Conservation (phyloP, 108 stramenopile genomes). For the Mediolabrus comicus region DNA sequence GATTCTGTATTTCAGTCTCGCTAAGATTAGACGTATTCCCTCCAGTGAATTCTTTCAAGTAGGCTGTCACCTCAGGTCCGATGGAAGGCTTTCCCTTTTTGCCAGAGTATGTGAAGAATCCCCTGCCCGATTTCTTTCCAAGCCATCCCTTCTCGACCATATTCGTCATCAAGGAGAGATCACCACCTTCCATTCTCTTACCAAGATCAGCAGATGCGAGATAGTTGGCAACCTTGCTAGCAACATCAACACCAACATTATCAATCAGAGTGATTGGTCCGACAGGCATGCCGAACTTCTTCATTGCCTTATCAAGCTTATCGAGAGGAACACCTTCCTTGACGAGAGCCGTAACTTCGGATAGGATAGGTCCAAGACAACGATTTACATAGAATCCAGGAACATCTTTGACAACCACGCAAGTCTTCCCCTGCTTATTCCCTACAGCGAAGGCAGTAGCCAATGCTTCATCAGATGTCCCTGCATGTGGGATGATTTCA, state of each 20-base stretch:
- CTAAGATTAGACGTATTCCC: slow-evolving; percentile 59
- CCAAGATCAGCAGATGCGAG: slow-evolving; percentile 94
- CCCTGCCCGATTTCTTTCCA: slow-evolving; percentile 95
- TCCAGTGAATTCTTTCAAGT: slow-evolving; percentile 66
- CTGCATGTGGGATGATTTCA: slow-evolving; percentile 97
- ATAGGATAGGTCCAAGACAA: slow-evolving; percentile 96
- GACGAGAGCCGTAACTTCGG: slow-evolving; percentile 84
- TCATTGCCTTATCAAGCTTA: slow-evolving; percentile 89
- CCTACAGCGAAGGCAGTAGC: slow-evolving; percentile 96
- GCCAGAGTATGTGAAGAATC: slow-evolving; percentile 94
- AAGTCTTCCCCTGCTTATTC: slow-evolving; percentile 98
- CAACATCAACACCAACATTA: slow-evolving; percentile 94
- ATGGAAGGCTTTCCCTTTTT: slow-evolving; percentile 90
- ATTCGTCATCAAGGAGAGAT: slow-evolving; percentile 86
- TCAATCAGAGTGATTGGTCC: slow-evolving; percentile 86
- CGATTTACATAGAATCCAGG: slow-evolving; percentile 99
- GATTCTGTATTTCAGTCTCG: slow-evolving; percentile 93
- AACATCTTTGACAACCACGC: slow-evolving; percentile 97
- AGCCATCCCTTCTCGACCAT: slow-evolving; percentile 97
- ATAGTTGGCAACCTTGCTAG: slow-evolving; percentile 90
- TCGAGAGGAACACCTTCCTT: slow-evolving; percentile 86
- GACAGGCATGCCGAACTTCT: slow-evolving; percentile 92
- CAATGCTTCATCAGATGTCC: slow-evolving; percentile 78
- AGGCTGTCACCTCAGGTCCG: slow-evolving; percentile 78
- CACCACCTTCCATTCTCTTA: slow-evolving; percentile 93